Evolutionary conservation across 192 early-diverging fungal species (phyloP).

Genomic region (Lunasporangiospora selenospora): DNA sequence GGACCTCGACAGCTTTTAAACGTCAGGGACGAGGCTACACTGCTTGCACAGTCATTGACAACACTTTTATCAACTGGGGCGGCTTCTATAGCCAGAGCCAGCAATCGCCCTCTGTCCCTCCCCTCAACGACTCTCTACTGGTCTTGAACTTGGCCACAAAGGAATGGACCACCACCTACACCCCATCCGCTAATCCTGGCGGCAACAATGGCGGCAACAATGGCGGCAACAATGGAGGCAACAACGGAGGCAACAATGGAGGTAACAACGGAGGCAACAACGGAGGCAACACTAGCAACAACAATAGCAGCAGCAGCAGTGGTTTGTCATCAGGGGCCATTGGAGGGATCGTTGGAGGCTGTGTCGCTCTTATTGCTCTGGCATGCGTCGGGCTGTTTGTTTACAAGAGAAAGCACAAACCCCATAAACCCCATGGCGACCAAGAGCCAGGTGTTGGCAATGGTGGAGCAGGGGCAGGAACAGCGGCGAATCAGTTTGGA

Average conservation of each 20-base stretch:
- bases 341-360: slow-evolving; percentile 2
- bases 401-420: neutral
- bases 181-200: slow-evolving; percentile 10
- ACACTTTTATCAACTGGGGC: slow-evolving; percentile 34
- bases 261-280: neutral
- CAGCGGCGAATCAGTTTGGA: no score
- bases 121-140: slow-evolving; percentile 13
- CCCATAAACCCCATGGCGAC: neutral
- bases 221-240: neutral
- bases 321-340: slow-evolving; percentile 6
- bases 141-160: slow-evolving; percentile 9
- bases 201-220: neutral
- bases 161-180: slow-evolving; percentile 20
- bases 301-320: neutral
- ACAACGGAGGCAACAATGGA: neutral
- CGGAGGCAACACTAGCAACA: neutral
- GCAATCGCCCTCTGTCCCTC: slow-evolving; percentile 10
- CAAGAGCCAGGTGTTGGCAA: neutral
- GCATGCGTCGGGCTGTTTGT: neutral
- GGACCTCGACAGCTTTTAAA: slow-evolving; percentile 9
- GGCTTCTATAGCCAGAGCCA: slow-evolving; percentile 24
- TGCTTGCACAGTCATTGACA: slow-evolving; percentile 25
- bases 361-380: neutral
- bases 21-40: slow-evolving; percentile 16
- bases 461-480: neutral